Base-by-base conservation (phyloP, 75 land plant species). In the Picea glauca region DNA sequence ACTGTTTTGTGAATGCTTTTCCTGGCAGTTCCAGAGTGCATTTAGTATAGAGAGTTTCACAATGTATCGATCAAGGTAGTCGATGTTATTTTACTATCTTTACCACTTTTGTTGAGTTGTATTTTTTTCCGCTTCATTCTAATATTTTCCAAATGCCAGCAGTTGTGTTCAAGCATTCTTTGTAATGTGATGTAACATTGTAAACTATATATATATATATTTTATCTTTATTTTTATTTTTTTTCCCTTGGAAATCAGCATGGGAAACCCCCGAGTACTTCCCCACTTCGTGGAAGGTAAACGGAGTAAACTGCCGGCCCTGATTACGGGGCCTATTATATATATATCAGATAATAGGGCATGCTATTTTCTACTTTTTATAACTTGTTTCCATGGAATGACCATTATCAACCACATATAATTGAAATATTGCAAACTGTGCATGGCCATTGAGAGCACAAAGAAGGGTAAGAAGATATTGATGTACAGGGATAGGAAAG, bases 41-140 rank as follows among this genome's bases (percentile, higher is more conserved):
- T 81, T 96, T 93, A 81, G 80, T 95, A 95, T 75, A 87, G 93
- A 40, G 83, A 81, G 57, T 95, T 83, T 77, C 79, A 89, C 62
- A 88, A 88, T 46, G 18, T 87, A 7, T 85, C 91, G 13, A 81
- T 87, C 32, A 82, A 95, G 98, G 98, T 95, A 83, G n/a, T 35
- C 18, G 15, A 20, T 76, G 58, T 32, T 58, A 32, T 13, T 76
- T 14, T 21, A 60, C 61, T 18, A 13, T 60, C 17, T 26, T 60
- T 60, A 13, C 17, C 61, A 13, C 61, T 13, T 60, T 60, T 60
- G 18, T 18, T 18, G 18, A 13, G 17, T 60, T 13, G 13, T 18
- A 26, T 26, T 26, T 26, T 26, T 26, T 26, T 26, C 26, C 26
- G 26, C 26, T 26, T 26, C 26, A 26, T 26, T 26, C 26, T 35